Percentiles rank a stretch among this genome's conserved stretches.
Evolutionary conservation across 2,329 filamentous ascomycete species (phyloP).

Genomic region (Penicillium hesseltinei): DNA sequence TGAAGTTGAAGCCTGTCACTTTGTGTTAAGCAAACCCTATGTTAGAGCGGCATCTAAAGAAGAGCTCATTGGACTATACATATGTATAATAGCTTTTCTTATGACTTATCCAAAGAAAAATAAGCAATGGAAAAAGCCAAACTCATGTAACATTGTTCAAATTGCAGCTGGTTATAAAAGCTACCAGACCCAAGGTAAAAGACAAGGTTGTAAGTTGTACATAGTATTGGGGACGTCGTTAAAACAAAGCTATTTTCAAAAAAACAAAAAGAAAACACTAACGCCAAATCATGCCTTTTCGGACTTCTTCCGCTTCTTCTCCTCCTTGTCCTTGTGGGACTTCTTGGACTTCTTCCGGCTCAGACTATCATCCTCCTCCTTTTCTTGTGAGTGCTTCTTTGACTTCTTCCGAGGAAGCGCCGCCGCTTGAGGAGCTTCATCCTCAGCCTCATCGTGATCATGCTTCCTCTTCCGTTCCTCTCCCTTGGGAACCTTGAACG

Average conservation of each 20-base stretch:
- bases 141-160: neutral
- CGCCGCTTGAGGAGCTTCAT: constrained; percentile 24
- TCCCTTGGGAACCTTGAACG: constrained; percentile 34
- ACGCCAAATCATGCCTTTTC: constrained; percentile 33
- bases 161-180: neutral
- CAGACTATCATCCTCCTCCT: constrained; percentile 18
- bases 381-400: constrained; percentile 36
- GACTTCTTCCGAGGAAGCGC: constrained; percentile 39
- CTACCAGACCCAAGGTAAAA: neutral
- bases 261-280: constrained; percentile 13
- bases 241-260: constrained; percentile 22
- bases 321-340: constrained; percentile 40
- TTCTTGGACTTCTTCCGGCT: constrained; percentile 31
- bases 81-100: neutral
- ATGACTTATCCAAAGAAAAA: neutral
- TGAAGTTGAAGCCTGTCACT: neutral
- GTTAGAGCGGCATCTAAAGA: neutral
- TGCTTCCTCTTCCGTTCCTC: constrained; percentile 42
- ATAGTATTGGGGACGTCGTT: constrained; percentile 21
- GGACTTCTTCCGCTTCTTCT: constrained; percentile 42
- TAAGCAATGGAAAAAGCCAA: neutral
- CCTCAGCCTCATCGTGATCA: constrained; percentile 31
- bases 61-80: neutral
- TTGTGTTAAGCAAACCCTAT: too few species aligned
- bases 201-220: constrained; percentile 13